These are phyloP conservation scores for Hypoxylon rubiginosum DNA, from an alignment of 2,329 filamentous ascomycete species.

Conservation along the genomic window DNA sequence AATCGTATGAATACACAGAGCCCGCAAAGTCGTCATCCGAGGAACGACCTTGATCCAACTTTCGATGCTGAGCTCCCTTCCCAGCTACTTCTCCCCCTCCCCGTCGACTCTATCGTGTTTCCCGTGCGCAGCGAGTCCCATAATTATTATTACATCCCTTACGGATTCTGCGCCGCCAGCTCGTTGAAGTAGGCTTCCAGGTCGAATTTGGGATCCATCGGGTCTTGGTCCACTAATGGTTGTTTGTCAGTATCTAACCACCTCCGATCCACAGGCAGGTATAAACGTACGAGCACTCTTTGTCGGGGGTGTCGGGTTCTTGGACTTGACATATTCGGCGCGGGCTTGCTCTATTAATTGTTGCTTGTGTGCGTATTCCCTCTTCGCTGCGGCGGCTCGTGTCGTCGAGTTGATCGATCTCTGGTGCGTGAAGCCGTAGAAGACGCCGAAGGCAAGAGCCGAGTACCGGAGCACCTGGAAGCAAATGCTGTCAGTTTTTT, in stretches of 20 bases:
- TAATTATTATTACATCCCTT: slow-evolving; percentile 48
- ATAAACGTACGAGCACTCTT: slow-evolving; percentile 54
- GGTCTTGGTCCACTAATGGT: slow-evolving; percentile 77
- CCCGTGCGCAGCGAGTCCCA: slow-evolving; percentile 47
- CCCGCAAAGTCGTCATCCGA: slow-evolving; percentile 27
- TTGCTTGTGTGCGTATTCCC: slow-evolving; percentile 92
- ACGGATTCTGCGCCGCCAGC: slow-evolving; percentile 68
- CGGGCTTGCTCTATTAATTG: slow-evolving; percentile 93
- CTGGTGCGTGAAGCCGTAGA: slow-evolving; percentile 98
- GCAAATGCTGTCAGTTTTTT: slow-evolving; percentile 35
- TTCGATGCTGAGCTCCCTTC: slow-evolving; percentile 25
- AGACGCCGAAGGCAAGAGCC: slow-evolving; percentile 88
- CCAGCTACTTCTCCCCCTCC: slow-evolving; percentile 1
- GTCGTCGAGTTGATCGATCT: slow-evolving; percentile 79
- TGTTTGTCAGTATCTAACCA: slow-evolving; percentile 34
- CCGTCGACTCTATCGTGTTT: slow-evolving; percentile 44
- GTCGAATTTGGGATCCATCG: slow-evolving; percentile 90
- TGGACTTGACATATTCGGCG: slow-evolving; percentile 84
- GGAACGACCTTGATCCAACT: slow-evolving; percentile 33
- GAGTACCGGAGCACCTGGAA: slow-evolving; percentile 95
- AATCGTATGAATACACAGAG: slow-evolving; percentile 46
- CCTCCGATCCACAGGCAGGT: slow-evolving; percentile 1
- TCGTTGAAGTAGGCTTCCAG: slow-evolving; percentile 85
- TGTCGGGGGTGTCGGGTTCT: slow-evolving; percentile 65
- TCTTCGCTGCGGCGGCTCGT: slow-evolving; percentile 77